Base-by-base conservation (phyloP, 352 stramenopile species). In the Phytophthora podocarpi region DNA sequence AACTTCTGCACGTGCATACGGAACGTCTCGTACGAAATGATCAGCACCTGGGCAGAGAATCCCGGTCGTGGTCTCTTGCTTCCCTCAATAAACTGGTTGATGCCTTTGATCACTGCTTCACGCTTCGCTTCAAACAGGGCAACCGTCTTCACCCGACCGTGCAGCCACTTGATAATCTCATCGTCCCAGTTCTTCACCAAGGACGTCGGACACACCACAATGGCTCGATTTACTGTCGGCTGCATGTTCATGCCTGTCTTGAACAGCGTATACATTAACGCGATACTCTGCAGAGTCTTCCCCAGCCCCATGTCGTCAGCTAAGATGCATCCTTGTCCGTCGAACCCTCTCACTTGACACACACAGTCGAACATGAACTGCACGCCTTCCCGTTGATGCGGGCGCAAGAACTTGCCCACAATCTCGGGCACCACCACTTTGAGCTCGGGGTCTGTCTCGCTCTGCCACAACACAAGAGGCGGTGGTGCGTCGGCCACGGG, bases 281-380 rank as follows among this genome's bases (percentile, higher is more conserved):
- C 67, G 46, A 96, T 95, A 82, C 86, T 93, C 74, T 96, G 87
- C 32, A 96, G 43, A 21, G 87, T 96, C 55, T 96, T 96, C 6
- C 87, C 85, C 4, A 96, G 74, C 56, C 85, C 87, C 87, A 96
- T 96, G 46, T 96, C 87, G 56, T 96, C 87, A 40, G 87, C 87
- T 32, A 96, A 72, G 28, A 96, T 96, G 55, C 87, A 96, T 8
- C 87, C 87, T 71, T 91, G 70, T 4, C 89, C 85, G 28, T 91
- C 84, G 49, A 96, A 95, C 0, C 74, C 80, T 24, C 80, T 80
- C 0, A 95, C 41, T 59, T 79, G 78, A n/a, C 65, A 74, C 23
- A 95, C 93, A 78, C 95, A 99, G 58, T 99, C 90, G 59, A 98
- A 99, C 85, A 99, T 96, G 64, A 99, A 99, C 70, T 97, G 79